Base-by-base conservation (phyloP, 2,329 filamentous ascomycete species). In the Trichoderma harzianum region DNA sequence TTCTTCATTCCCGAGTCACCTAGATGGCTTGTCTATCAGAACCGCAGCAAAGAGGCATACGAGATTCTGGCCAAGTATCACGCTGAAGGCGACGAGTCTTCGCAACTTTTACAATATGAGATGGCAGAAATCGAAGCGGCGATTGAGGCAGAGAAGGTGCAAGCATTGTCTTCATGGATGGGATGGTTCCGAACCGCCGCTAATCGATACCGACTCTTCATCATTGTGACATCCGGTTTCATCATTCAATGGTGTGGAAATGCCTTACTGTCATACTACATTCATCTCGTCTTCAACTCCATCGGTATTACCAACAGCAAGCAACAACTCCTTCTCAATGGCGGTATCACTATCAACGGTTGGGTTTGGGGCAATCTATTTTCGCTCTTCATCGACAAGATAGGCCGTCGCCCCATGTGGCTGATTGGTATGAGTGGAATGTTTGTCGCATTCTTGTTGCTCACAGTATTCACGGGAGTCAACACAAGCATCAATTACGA, bases 61-160 rank as follows among this genome's bases (percentile, higher is more conserved):
- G 75, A 78, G 2, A 78, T 84, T 12, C 77, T 84, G 8, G 78
- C 76, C 7, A 80, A 78, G 28, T 83, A 83, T 62, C 83, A 84
- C 60, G 79, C 82, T 7, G 83, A 51, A 21, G 43, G 43, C 2
- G 43, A 51, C n/a, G 43, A 51, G 43, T 51, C 43, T 11, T 51
- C 43, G 2, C 43, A 51, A 3, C 43, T 51, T 0, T 21, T 51
- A 12, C 43, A 51, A 6, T 51, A 51, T 51, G 79, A 84, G 73
- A 78, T 84, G 74, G 78, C 79, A 14, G 83, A 84, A 66, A 84
- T 84, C 75, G 30, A 79, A 76, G 3, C 83, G 79, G 77, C 80
- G 76, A 69, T 77, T 30, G 66, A 78, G 62, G 65, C 72, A 74
- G 80, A 78, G 61, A 69, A 69, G 16, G 8, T 51, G 8, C 66